A percentile compares a stretch with the other conserved stretches of the same genome.
These are phyloP conservation scores for Termitomyces sp. DNA, from an alignment of 768 basidiomycete genomes.

Conservation along the genomic window DNA sequence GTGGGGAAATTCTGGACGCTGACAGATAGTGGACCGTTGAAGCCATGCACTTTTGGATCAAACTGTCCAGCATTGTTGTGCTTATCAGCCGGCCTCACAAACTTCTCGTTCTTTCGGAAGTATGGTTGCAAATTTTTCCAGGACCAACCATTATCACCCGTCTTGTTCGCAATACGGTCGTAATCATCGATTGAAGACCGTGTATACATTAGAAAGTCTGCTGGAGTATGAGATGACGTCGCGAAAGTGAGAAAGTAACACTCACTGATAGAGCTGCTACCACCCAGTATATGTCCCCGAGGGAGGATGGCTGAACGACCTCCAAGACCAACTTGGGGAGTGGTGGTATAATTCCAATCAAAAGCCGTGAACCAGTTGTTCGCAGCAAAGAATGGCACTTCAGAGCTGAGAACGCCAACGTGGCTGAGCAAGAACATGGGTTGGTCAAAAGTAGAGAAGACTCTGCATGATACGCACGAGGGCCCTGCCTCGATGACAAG, in stretches of 20 bases:
- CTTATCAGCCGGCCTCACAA: conserved; percentile 20
- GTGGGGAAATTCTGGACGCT: conserved; percentile 20
- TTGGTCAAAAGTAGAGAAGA: not conserved
- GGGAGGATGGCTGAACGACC: conserved; percentile 19
- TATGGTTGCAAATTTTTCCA: conserved; percentile 24
- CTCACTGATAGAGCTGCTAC: conserved; percentile 25
- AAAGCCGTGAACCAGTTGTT: conserved; percentile 11
- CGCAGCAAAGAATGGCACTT: conserved; percentile 13
- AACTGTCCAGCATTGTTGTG: conserved; percentile 27
- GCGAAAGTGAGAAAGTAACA: not conserved
- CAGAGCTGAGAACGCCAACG: conserved; percentile 8
- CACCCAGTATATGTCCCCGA: conserved; percentile 25
- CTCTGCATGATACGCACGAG: conserved; percentile 7
- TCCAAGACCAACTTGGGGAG: conserved; percentile 22
- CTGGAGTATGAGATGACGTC: not conserved
- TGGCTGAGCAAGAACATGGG: conserved; percentile 5
- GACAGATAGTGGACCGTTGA: conserved; percentile 13
- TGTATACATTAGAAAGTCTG: conserved; percentile 18
- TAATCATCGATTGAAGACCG: conserved; percentile 23
- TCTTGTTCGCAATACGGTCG: conserved; percentile 21
- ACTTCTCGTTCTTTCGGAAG: conserved; percentile 23
- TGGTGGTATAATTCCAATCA: conserved; percentile 33
- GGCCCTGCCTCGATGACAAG: conserved; percentile 15
- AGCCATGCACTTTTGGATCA: conserved; percentile 16
- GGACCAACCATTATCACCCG: conserved; percentile 26